Evolutionary conservation across 495 filamentous ascomycete species (phyloP).

Genomic region (Viridothelium virens): DNA sequence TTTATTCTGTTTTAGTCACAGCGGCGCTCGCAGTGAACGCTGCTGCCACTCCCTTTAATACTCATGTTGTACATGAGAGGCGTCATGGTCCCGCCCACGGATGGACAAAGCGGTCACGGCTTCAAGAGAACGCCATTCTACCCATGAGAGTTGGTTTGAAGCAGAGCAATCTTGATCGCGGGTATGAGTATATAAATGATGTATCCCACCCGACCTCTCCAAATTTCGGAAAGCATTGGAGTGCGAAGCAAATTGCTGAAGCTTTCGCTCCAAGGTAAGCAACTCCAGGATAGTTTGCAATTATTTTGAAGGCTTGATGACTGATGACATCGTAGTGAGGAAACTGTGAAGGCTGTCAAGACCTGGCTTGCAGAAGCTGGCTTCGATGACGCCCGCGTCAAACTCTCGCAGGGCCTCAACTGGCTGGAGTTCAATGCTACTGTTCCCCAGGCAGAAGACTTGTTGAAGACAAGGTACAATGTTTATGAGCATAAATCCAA

Average conservation of each 20-base stretch:
- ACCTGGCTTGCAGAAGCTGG: conserved; percentile 17
- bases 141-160: conserved; percentile 23
- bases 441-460: conserved; percentile 24
- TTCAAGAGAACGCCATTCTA: conserved; percentile 13
- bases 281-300: not conserved
- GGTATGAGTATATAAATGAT: conserved; percentile 16
- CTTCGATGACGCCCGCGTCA: conserved; percentile 11
- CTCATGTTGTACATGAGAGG: conserved; percentile 17
- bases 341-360: conserved; percentile 13
- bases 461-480: conserved; percentile 26
- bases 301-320: not conserved
- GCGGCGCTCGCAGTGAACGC: conserved; percentile 1
- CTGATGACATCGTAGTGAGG: not conserved
- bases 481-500: conserved; percentile 19
- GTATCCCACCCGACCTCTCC: conserved; percentile 24
- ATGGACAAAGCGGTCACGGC: conserved; percentile 9
- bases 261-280: conserved; percentile 14
- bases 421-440: conserved; percentile 21
- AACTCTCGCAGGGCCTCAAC: not conserved
- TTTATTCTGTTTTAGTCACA: conserved; percentile 7
- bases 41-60: conserved; percentile 13
- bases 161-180: conserved; percentile 23
- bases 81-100: not conserved
- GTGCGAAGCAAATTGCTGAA: conserved; percentile 23
- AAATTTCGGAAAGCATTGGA: conserved; percentile 28